phyloP scores from a whole-genome alignment of 2,329 filamentous ascomycete genomes.

The Decorospora gaudefroyi region DNA sequence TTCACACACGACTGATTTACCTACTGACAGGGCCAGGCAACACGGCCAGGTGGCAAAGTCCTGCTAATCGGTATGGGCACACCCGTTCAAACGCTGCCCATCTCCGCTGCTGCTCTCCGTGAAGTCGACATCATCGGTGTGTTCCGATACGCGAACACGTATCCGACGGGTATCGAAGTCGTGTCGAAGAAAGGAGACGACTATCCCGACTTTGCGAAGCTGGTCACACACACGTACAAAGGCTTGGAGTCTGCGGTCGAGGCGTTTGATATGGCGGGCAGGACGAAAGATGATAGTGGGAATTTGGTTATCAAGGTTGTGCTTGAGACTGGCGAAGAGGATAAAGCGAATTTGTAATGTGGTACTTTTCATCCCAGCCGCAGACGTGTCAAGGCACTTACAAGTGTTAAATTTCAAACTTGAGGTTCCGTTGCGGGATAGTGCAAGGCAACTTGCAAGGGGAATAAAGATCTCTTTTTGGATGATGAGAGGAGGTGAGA shows the following conservation, averaged over 20 bases:
- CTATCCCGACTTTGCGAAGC: slow-evolving; percentile 67
- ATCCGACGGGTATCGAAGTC: slow-evolving; percentile 69
- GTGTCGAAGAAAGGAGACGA: slow-evolving; percentile 53
- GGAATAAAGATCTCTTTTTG: slow-evolving; percentile 59
- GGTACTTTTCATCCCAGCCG: no score
- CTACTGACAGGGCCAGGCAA: slow-evolving; percentile 50
- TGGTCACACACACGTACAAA: slow-evolving; percentile 74
- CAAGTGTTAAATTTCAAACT: no score
- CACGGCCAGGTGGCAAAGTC: slow-evolving; percentile 70
- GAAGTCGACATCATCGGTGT: slow-evolving; percentile 80
- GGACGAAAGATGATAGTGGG: slow-evolving; percentile 68
- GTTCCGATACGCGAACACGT: slow-evolving; percentile 78
- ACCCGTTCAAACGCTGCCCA: slow-evolving; percentile 72
- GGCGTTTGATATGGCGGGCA: slow-evolving; percentile 72
- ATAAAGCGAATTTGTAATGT: slow-evolving; percentile 24
- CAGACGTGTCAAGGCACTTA: no score
- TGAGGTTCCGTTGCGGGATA: slow-evolving; percentile 52
- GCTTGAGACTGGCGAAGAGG: slow-evolving; percentile 50
- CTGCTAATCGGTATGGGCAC: slow-evolving; percentile 81
- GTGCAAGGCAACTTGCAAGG: slow-evolving; percentile 47
- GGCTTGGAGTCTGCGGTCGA: slow-evolving; percentile 65
- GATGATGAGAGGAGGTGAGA: no score
- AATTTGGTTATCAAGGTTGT: slow-evolving; percentile 75
- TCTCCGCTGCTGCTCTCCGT: slow-evolving; percentile 71
- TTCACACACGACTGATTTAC: background rate